Base-by-base conservation (phyloP, 352 stramenopile species). In the Globisporangium perplexum region DNA sequence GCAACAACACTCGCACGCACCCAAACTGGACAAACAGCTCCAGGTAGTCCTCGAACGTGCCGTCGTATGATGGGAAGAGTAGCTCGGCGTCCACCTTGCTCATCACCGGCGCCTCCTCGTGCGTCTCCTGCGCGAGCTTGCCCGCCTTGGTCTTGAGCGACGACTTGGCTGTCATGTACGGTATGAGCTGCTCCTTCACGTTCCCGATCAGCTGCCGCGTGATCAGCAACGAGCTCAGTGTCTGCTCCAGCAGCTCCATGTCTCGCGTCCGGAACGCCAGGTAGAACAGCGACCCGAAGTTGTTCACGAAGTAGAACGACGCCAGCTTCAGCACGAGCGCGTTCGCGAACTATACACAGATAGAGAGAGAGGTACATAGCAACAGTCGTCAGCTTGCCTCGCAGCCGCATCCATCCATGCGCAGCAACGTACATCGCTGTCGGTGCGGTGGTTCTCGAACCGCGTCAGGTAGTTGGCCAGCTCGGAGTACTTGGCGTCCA, bases 261-360 rank as follows among this genome's bases (percentile, higher is more conserved):
- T 91, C 77, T 22, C 79, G 77, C 33, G 90, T 85, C 36, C 95
- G 82, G 60, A 98, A 98, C 10, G 90, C 90, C 58, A 98, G 86
- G 69, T 98, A 99, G 66, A 98, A 98, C 1, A 98, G 73, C 56
- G 89, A 96, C 4, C 90, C 88, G 63, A 98, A 98, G 76, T 98
- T 98, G 76, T 97, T 98, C 22, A 98, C 88, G 59, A 99, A 99
- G 62, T 97, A 94, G 66, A 99, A 99, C 41, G 96, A 86, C 57
- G 98, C 97, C 6, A 98, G 83, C 79, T 99, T 99, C 49, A 97
- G 84, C 59, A 99, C 98, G 35, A 98, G 86, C 0, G 86, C 82
- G 36, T 97, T 96, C 10, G 83, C 72, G 71, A 96, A 96, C 79
- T 92, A 57, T 33, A 46, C 24, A 1, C 20, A 50, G 33, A 56